Conservation (phyloP, 2,329 filamentous ascomycete genomes). For the Colletotrichum echinochloae region DNA sequence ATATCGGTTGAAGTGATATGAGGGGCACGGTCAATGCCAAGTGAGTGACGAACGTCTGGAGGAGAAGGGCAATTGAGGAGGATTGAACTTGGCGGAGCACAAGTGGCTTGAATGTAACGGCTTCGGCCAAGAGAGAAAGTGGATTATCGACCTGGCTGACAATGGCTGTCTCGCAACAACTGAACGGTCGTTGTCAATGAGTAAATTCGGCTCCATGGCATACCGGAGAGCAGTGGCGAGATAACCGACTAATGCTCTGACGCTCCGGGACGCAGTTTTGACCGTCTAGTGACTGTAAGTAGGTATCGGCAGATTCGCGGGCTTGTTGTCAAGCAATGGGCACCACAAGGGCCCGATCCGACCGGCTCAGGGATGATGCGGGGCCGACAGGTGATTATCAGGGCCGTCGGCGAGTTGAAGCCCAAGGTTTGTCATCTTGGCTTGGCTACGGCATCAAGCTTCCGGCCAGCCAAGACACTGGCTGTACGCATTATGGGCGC, state of each 20-base stretch:
- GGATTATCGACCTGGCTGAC: neutral
- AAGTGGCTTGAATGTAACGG: neutral
- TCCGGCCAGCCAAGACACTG: neutral
- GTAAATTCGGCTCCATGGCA: neutral
- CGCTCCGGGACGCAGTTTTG: neutral
- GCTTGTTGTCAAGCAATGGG: neutral
- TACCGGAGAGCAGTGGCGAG: neutral
- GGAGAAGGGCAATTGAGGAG: neutral
- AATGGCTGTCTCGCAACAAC: neutral
- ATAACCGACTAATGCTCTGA: neutral
- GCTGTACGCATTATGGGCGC: too few species aligned
- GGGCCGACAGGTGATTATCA: slow-evolving; percentile 1
- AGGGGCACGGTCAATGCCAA: neutral
- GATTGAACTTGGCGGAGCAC: neutral
- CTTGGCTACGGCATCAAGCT: neutral
- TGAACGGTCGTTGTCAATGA: neutral
- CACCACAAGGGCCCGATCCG: neutral
- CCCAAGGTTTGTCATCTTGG: neutral
- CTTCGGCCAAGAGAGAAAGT: too few species aligned
- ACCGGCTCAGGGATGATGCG: neutral
- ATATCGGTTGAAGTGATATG: neutral
- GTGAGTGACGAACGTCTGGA: neutral
- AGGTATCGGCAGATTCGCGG: neutral
- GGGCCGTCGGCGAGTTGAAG: neutral
- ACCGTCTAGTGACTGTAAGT: neutral